Conservation (phyloP, 202 grass and related monocot species). For the Brachypodium distachyon region DNA sequence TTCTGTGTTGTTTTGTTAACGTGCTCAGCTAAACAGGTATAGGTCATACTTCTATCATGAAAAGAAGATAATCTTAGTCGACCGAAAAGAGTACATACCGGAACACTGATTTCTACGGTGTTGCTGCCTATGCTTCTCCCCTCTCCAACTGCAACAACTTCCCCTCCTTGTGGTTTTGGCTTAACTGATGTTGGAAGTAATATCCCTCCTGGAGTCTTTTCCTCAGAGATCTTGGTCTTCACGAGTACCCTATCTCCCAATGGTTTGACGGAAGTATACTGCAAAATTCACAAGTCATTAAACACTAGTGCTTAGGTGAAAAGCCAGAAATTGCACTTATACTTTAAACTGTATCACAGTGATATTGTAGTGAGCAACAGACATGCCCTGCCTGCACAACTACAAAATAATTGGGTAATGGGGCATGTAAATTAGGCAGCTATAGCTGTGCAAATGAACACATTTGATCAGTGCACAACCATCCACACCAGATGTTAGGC, state of each 20-base stretch:
- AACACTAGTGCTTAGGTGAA: neutral
- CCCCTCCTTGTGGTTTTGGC: slow-evolving; percentile 64
- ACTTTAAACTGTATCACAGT: neutral
- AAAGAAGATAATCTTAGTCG: neutral
- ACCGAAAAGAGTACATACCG: slow-evolving; percentile 34
- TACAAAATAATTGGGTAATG: neutral
- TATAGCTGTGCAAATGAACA: neutral
- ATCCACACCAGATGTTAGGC: neutral
- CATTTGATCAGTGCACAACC: too few relatives aligned
- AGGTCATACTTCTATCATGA: neutral
- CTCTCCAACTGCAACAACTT: slow-evolving; percentile 71
- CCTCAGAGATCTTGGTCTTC: slow-evolving; percentile 67
- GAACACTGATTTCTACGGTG: slow-evolving; percentile 46
- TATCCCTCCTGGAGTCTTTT: slow-evolving; percentile 75
- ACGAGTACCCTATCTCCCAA: slow-evolving; percentile 80
- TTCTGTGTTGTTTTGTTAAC: neutral
- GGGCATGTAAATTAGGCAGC: neutral
- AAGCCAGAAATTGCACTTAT: neutral
- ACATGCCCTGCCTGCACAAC: neutral
- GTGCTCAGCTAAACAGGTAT: neutral
- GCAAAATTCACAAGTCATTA: slow-evolving; percentile 21
- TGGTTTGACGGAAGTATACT: slow-evolving; percentile 84
- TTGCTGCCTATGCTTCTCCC: slow-evolving; percentile 58
- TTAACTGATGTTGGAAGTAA: slow-evolving; percentile 72
- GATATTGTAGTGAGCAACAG: neutral